These are phyloP conservation scores for Emericellopsis terricola DNA, from an alignment of 495 filamentous ascomycete genomes.

Conservation along the genomic window DNA sequence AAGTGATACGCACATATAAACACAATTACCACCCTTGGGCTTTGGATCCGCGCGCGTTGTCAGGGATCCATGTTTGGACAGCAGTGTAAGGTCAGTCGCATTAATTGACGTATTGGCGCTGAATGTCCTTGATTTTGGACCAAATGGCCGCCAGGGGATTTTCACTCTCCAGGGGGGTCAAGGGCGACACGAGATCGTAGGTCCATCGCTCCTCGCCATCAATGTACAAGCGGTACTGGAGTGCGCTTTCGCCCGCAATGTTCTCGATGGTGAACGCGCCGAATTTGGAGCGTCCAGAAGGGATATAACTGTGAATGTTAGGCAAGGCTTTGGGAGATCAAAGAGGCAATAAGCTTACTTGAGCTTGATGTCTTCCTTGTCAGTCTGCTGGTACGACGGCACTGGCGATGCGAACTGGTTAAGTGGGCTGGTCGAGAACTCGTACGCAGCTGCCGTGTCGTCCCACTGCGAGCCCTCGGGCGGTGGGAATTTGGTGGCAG, in stretches of 20 bases:
- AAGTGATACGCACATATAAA: too few species aligned
- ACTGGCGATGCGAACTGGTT: conserved; percentile 85
- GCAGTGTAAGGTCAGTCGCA: not conserved
- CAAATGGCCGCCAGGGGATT: conserved; percentile 18
- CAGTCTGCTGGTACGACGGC: conserved; percentile 63
- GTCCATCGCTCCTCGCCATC: conserved; percentile 68
- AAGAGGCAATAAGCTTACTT: conserved; percentile 33
- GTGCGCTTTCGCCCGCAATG: conserved; percentile 38
- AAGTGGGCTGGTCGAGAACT: conserved; percentile 77
- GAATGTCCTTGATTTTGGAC: conserved; percentile 13
- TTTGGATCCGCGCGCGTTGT: too few species aligned
- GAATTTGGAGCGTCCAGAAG: conserved; percentile 80
- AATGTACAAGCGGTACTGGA: conserved; percentile 70
- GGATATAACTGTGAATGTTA: conserved; percentile 41
- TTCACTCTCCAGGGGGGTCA: conserved; percentile 4
- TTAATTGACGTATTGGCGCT: not conserved
- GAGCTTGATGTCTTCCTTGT: conserved; percentile 58
- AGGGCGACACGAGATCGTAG: conserved; percentile 35
- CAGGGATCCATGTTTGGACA: not conserved
- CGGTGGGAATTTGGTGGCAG: conserved; percentile 72
- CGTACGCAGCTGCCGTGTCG: conserved; percentile 46
- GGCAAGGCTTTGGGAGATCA: not conserved
- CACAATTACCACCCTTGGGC: too few species aligned
- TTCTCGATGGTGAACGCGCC: conserved; percentile 72
- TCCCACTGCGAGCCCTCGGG: conserved; percentile 38